Conservation (phyloP, 805 yeast genomes). For the Saccharomyces eubayanus region DNA sequence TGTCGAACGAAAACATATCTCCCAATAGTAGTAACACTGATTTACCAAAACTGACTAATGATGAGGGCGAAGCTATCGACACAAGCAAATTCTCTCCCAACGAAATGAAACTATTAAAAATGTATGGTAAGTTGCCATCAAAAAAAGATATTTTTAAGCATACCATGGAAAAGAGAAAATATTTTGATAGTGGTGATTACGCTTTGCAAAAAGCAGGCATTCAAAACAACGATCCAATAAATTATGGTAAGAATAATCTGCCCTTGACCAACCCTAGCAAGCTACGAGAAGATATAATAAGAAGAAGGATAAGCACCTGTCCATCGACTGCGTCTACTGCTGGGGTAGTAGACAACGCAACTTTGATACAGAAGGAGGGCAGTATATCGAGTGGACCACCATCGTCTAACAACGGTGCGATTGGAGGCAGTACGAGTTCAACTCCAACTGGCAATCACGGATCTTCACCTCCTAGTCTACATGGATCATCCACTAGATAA, state of each 20-base stretch:
- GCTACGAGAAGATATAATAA: slow-evolving; percentile 20
- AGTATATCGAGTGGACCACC: slow-evolving; percentile 24
- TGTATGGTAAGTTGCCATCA: slow-evolving; percentile 80
- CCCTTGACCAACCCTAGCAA: slow-evolving; percentile 25
- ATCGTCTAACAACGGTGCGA: slow-evolving; percentile 4
- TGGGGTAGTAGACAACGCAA: slow-evolving; percentile 6
- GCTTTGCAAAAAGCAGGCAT: slow-evolving; percentile 66
- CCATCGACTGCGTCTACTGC: slow-evolving; percentile 3
- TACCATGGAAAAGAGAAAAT: slow-evolving; percentile 74
- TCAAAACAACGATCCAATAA: slow-evolving; percentile 14
- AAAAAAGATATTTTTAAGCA: slow-evolving; percentile 62
- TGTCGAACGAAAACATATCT: slow-evolving; percentile 3
- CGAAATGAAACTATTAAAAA: slow-evolving; percentile 61
- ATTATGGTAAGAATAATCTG: slow-evolving; percentile 11
- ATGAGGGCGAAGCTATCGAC: slow-evolving; percentile 31
- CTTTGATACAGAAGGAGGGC: slow-evolving; percentile 17
- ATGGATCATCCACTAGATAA: not conserved
- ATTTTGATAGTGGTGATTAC: slow-evolving; percentile 87
- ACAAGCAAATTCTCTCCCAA: slow-evolving; percentile 57
- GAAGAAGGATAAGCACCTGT: slow-evolving; percentile 21
- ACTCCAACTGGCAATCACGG: not conserved
- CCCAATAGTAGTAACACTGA: slow-evolving; percentile 12
- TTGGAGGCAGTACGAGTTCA: not conserved
- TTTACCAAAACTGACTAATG: slow-evolving; percentile 2
- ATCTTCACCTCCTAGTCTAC: not conserved